Base-by-base conservation (phyloP, 2,329 filamentous ascomycete genomes). In the Pseudofabraea citricarpa region DNA sequence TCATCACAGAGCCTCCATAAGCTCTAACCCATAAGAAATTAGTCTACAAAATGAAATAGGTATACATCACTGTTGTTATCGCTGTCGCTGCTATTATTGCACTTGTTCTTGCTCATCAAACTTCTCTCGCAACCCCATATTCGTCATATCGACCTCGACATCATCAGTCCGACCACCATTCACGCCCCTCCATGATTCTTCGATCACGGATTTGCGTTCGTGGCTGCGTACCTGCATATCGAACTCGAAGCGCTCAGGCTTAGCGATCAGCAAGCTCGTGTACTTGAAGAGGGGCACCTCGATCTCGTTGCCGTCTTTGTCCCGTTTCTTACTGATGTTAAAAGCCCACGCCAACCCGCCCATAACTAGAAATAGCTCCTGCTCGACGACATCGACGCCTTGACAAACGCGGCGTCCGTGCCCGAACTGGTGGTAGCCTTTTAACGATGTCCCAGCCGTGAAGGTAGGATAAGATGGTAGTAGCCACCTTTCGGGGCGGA, bases 401-500 rank as follows among this genome's bases (percentile, higher is more conserved):
- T 82, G 70, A 53, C 80, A 85, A 12, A 74, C 73, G 48, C 81
- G 72, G 33, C 79, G 76, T 24, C 80, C 81, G 68, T 73, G 83
- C 21, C 80, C 80, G 54, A 84, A 84, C 0, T 75, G 80, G 49
- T 80, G 75, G 73, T 83, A 79, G 27, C 72, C 73, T 51, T 79
- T 77, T 56, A 84, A 73, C 59, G 75, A 80, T 13, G 81, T 81
- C 54, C 76, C 83, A 44, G 27, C 27, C 27, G 73, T 71, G 2
- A 75, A 84, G 0, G 80, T 81, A 1, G 81, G 81, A 71, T 74
- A 85, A 16, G 64, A 66, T n/a, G 74, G 62, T 51, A 81, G 74
- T 9, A 85, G 69, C 67, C 77, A 85, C 29, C 81, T 72, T 52
- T 82, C 79, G 0, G 81, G 80, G 21, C 69, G 73, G 63, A 73